Conservation (phyloP, 176 grass and related monocot species). For the Stipa capillata region DNA sequence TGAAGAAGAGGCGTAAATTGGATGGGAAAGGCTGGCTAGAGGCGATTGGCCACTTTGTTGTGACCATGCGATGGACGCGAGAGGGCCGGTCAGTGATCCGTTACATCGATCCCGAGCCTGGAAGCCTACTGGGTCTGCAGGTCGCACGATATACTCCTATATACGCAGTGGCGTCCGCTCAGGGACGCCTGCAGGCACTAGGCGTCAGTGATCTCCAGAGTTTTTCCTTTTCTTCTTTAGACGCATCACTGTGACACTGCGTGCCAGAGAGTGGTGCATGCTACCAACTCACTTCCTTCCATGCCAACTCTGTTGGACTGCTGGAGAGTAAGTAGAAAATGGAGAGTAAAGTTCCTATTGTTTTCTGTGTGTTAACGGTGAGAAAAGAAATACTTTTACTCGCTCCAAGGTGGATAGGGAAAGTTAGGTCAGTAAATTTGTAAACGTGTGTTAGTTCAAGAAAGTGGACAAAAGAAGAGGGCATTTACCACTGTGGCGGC, state of each 20-base stretch:
- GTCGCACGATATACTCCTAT: not conserved
- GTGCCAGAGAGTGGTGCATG: not conserved
- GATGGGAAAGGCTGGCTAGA: not conserved
- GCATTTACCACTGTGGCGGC: too few species aligned
- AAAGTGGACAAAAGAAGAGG: not conserved
- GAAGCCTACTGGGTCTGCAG: constrained; percentile 12
- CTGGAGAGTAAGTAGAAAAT: not conserved
- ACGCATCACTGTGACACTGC: not conserved
- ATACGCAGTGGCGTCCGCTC: not conserved
- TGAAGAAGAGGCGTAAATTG: too few species aligned
- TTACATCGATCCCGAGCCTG: constrained; percentile 6
- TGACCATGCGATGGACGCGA: constrained; percentile 1
- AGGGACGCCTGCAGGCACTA: not conserved
- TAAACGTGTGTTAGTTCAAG: too few species aligned
- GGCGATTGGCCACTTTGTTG: not conserved
- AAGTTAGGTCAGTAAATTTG: not conserved
- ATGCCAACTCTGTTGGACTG: not conserved
- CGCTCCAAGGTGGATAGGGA: not conserved
- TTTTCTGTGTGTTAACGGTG: too few species aligned
- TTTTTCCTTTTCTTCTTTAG: not conserved
- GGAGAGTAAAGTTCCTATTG: not conserved
- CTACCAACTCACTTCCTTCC: not conserved
- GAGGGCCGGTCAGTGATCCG: constrained; percentile 25
- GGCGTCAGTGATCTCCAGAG: not conserved
- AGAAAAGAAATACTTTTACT: too few species aligned